Evolutionary conservation across 176 grass and related monocot genomes (phyloP).

Genomic region (Triticum monococcum): DNA sequence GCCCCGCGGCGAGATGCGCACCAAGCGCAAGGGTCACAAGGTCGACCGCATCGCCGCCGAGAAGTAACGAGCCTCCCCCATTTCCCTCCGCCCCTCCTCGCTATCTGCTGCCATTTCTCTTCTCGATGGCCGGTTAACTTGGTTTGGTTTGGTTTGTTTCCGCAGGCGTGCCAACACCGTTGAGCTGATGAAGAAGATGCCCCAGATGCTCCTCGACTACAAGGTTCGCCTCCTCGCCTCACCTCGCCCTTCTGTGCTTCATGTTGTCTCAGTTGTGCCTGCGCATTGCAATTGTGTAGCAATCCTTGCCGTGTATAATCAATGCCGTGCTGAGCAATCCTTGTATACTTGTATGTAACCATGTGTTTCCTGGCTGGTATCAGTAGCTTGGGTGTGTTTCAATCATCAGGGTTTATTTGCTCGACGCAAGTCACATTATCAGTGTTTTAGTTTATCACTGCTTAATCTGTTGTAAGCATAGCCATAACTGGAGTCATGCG

Average conservation of each 20-base stretch:
- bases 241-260: neutral
- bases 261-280: neutral
- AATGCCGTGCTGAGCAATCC: neutral
- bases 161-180: conserved; percentile 50
- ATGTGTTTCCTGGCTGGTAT: neutral
- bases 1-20: conserved; percentile 52
- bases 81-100: neutral
- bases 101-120: neutral
- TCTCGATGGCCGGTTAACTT: neutral
- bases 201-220: conserved; percentile 74
- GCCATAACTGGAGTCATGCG: neutral
- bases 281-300: neutral
- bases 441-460: no score
- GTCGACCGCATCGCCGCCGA: conserved; percentile 55
- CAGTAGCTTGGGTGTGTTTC: no score
- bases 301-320: neutral
- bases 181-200: conserved; percentile 75
- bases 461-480: neutral
- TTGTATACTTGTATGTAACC: neutral
- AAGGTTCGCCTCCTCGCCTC: conserved; percentile 45
- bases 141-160: neutral
- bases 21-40: conserved; percentile 60
- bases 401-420: no score
- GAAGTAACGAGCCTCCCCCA: conserved; percentile 26
- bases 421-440: no score